Conservation (phyloP, 176 grass and related monocot genomes). For the Puccinellia tenuiflora region DNA sequence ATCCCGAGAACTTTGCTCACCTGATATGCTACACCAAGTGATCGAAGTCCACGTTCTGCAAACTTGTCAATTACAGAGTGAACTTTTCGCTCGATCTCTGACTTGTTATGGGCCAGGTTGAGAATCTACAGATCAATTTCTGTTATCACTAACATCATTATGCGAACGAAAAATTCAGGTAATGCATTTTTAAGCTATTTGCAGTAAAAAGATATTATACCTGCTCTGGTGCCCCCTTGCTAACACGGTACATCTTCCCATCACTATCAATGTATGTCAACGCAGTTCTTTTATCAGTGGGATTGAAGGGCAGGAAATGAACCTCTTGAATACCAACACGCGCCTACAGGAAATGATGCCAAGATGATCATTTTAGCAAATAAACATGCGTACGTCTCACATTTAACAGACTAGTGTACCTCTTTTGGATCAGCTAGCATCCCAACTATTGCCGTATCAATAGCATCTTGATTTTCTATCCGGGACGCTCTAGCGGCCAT, state of each 20-base stretch:
- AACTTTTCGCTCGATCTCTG: conserved; percentile 42
- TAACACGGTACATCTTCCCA: conserved; percentile 48
- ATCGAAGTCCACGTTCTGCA: conserved; percentile 53
- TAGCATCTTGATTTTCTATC: conserved; percentile 55
- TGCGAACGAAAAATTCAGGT: background rate
- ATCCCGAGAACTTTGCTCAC: background rate
- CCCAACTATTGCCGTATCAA: conserved; percentile 48
- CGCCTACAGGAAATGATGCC: conserved; percentile 1
- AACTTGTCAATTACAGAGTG: conserved; percentile 53
- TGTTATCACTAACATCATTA: background rate
- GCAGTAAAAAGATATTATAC: background rate
- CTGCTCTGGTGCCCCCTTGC: conserved; percentile 62
- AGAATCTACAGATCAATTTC: conserved; percentile 31
- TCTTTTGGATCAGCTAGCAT: conserved; percentile 55
- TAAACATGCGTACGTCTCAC: background rate
- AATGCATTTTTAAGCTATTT: background rate
- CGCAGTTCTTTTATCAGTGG: conserved; percentile 54
- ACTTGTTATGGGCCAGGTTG: conserved; percentile 43
- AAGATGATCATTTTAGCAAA: background rate
- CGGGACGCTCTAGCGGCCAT: conserved; percentile 54
- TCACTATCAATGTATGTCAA: conserved; percentile 50
- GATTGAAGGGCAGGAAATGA: conserved; percentile 56
- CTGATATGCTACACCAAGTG: conserved; percentile 55
- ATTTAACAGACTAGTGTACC: conserved; percentile 6
- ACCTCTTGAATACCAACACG: conserved; percentile 46